These are phyloP conservation scores for Magnaporthiopsis incrustans DNA, from an alignment of 2,329 filamentous ascomycete species.

Conservation along the genomic window DNA sequence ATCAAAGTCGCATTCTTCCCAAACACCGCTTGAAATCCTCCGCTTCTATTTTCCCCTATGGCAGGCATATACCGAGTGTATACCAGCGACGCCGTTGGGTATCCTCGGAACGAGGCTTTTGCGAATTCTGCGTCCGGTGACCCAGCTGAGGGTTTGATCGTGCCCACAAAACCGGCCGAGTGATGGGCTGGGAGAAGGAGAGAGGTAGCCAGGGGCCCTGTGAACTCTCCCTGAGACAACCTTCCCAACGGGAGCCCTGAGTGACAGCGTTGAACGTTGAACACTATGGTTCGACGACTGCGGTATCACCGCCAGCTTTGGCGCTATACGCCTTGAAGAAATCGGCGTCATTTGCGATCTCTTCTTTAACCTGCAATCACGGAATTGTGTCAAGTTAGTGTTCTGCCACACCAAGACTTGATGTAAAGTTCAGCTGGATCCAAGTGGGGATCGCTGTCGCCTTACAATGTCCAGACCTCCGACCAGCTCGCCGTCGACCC, in stretches of 20 bases:
- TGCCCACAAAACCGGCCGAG: not conserved
- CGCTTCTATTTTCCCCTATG: not conserved
- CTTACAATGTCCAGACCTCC: slow-evolving; percentile 94
- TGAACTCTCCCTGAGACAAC: not conserved
- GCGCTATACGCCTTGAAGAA: slow-evolving; percentile 72
- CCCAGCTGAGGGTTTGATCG: not conserved
- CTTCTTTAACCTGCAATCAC: slow-evolving; percentile 72
- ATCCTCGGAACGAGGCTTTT: not conserved
- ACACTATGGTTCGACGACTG: not conserved
- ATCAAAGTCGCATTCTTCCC: not conserved
- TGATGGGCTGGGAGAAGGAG: not conserved
- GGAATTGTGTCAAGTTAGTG: not conserved
- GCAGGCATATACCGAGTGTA: not conserved
- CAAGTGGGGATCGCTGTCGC: slow-evolving; percentile 13
- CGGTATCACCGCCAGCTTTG: slow-evolving; percentile 22
- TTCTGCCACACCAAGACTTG: slow-evolving; percentile 5
- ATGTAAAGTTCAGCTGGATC: not conserved
- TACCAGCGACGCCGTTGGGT: not conserved
- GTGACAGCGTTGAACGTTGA: not conserved
- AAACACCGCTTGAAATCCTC: not conserved
- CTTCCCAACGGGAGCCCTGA: not conserved
- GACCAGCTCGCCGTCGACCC: slow-evolving; percentile 82
- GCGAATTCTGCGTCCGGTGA: not conserved
- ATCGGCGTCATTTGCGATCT: slow-evolving; percentile 72
- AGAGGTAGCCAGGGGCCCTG: not conserved